Evolutionary conservation across 305 asterid species (phyloP), one percentile per base, ranked within the genome.

Genomic region (Euphrasia arctica): DNA sequence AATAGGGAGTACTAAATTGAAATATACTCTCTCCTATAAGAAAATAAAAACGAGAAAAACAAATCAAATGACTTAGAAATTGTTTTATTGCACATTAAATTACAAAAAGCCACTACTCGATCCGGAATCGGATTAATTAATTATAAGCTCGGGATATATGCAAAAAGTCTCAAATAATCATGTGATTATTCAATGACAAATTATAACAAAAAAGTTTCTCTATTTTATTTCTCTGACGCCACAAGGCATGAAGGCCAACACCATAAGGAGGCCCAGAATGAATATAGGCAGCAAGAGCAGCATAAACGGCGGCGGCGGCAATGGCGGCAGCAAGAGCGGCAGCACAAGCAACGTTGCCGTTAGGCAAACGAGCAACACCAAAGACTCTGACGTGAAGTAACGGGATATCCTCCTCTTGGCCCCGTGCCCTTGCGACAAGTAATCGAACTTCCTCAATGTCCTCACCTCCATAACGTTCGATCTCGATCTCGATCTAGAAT

Each of bases 251-350:
- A 90, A 85, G 9, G 96, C 96, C 80, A 90, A 70, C 31, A 81
- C 3, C 84, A 88, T 67, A 10, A 90, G 90, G 15, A 90, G 64
- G 0, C 13, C 82, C 58, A 90, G 27, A 1, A 88, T 77, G 72
- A 76, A 75, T 11, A 90, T 75, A 0, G 97, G 97, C 32, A 90
- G 77, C 51, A 85, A 55, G 4, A 90, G 84, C 75, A 90, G 70
- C 83, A 85, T 70, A 10, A 75, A 71, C 7, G 96, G 96, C n/a
- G 97, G 97, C 1, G 97, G 95, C 0, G 95, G 94, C 70, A 87
- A 67, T 4, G 97, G 97, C 11, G 97, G 97, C 4, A 90, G 82
- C 25, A 90, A 54, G 9, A 85, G 78, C 1, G 97, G 97, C 67
- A 90, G 72, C 10, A 90, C 76, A 70, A 90, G 82, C 79, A 90